These are phyloP conservation scores for Sechiopsis laciniata DNA, from an alignment of 306 rosid genomes.

Conservation along the genomic window DNA sequence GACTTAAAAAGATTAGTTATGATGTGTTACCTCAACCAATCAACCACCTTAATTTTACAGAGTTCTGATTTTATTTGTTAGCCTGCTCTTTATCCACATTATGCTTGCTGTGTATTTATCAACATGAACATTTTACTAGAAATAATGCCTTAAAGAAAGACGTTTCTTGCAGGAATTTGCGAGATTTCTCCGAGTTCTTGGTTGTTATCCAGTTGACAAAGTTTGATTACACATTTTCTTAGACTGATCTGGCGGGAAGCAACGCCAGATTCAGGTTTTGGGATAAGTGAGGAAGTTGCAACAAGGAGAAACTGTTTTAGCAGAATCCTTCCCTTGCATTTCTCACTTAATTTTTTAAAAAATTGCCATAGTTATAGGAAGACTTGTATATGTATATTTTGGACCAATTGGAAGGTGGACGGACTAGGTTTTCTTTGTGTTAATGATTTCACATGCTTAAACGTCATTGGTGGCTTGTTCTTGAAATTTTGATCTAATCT, in stretches of 20 bases:
- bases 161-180: slow-evolving; percentile 58
- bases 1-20: background rate
- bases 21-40: background rate
- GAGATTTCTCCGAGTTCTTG: slow-evolving; percentile 66
- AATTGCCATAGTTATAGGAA: slow-evolving; percentile 5
- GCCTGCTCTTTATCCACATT: slow-evolving; percentile 5
- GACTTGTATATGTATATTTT: slow-evolving; percentile 13
- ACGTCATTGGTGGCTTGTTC: background rate
- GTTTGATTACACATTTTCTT: background rate
- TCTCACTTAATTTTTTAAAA: slow-evolving; percentile 2
- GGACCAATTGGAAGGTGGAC: background rate
- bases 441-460: background rate
- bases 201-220: slow-evolving; percentile 54
- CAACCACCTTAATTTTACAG: background rate
- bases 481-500: background rate
- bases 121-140: background rate
- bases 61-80: background rate
- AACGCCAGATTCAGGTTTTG: background rate
- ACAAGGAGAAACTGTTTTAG: background rate
- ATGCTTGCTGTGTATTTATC: background rate
- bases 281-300: slow-evolving; percentile 6
- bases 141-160: background rate
- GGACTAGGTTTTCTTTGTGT: background rate
- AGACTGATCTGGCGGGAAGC: background rate
- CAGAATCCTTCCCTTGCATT: background rate